Conservation (phyloP, 2,329 filamentous ascomycete genomes). For the Corniculantispora saksenae region DNA sequence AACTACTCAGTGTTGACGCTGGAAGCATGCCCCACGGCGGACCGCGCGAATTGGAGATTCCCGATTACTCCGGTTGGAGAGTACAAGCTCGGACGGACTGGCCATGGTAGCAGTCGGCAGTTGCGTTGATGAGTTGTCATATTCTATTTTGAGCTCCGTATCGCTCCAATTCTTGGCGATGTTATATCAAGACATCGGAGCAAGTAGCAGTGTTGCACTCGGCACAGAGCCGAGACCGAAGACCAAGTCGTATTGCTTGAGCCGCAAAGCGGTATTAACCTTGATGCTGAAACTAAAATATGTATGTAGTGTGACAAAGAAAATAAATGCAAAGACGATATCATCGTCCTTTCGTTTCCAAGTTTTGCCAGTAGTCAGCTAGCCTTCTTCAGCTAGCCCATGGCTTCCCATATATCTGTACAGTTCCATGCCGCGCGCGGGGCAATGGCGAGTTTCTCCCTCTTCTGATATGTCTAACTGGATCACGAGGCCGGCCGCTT, state of each 20-base stretch:
- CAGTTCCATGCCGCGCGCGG: neutral
- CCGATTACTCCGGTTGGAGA: neutral
- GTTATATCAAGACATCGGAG: neutral
- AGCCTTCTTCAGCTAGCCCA: neutral
- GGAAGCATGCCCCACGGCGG: neutral
- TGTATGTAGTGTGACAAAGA: neutral
- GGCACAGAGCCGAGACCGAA: neutral
- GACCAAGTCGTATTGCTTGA: neutral
- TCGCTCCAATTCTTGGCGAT: neutral
- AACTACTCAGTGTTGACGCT: neutral
- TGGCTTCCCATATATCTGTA: neutral
- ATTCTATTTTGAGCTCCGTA: neutral
- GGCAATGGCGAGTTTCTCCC: too few relatives aligned
- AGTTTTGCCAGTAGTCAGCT: neutral
- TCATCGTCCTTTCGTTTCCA: neutral
- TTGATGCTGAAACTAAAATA: neutral
- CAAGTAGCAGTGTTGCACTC: neutral
- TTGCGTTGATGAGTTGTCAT: neutral
- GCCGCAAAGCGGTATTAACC: neutral
- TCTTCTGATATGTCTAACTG: too few relatives aligned
- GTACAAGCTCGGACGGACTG: neutral
- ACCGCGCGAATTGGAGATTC: neutral
- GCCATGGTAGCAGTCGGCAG: neutral
- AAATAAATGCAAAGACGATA: neutral
- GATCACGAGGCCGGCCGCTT: too few relatives aligned